A percentile compares a stretch with the other conserved stretches of the same genome.
Evolutionary conservation across 257 asterid species (phyloP).

Genomic region (Anisodus tanguticus): DNA sequence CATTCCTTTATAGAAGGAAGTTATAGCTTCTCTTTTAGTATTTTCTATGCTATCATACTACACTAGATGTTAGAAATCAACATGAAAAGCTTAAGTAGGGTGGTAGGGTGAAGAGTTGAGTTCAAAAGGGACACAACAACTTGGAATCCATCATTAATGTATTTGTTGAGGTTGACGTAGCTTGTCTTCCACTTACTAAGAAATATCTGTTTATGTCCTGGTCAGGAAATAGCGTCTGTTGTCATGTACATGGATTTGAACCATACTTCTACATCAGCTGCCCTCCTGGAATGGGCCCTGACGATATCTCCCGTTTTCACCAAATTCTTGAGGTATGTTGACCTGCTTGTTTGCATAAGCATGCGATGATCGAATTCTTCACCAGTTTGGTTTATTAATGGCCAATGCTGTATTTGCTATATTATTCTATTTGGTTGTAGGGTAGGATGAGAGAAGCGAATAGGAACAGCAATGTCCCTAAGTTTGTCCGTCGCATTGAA

Average conservation of each 20-base stretch:
- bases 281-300: constrained; percentile 98
- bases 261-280: constrained; percentile 91
- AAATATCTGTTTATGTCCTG: constrained; percentile 35
- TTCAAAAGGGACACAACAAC: background rate
- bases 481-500: constrained; percentile 77
- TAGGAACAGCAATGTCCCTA: constrained; percentile 68
- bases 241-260: constrained; percentile 91
- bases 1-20: background rate
- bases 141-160: constrained; percentile 4
- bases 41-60: constrained; percentile 4
- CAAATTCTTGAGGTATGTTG: constrained; percentile 81
- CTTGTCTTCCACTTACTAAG: constrained; percentile 28
- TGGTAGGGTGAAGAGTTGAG: constrained; percentile 38
- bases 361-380: constrained; percentile 1
- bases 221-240: constrained; percentile 94
- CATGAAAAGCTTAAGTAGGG: background rate
- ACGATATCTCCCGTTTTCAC: constrained; percentile 88
- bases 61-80: constrained; percentile 1
- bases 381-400: constrained; percentile 31
- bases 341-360: constrained; percentile 15
- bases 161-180: constrained; percentile 13
- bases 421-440: constrained; percentile 43
- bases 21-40: background rate
- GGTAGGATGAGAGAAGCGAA: constrained; percentile 84
- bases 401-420: constrained; percentile 7